Percentiles rank a stretch among this genome's conserved stretches.
Evolutionary conservation across 2,329 filamentous ascomycete genomes (phyloP).

Genomic region (Phyllosticta citribraziliensis): DNA sequence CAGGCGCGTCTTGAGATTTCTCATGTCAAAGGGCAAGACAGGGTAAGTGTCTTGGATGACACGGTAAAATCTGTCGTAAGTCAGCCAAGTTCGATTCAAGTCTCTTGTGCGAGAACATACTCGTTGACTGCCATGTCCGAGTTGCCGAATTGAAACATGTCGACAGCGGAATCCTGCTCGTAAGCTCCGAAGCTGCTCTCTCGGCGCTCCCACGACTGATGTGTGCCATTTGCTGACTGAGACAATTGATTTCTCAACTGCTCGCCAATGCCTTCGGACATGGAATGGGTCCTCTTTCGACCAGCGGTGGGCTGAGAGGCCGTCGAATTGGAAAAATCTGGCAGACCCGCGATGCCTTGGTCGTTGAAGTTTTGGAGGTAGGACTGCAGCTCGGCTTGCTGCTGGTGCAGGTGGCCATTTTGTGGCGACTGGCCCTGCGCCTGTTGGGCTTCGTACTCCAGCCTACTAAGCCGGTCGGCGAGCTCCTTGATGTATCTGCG

Average conservation of each 20-base stretch:
- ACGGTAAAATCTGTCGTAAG: constrained; percentile 22
- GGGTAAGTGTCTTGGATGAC: constrained; percentile 27
- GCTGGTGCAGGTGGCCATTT: constrained; percentile 1
- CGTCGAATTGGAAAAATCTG: constrained; percentile 18
- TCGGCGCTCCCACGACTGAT: constrained; percentile 20
- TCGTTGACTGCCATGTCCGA: constrained; percentile 10
- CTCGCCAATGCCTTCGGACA: constrained; percentile 27
- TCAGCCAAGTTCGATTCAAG: constrained; percentile 11
- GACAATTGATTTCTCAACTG: constrained; percentile 17
- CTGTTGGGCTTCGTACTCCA: constrained; percentile 17
- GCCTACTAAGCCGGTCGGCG: constrained; percentile 28
- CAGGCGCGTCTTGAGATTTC: constrained; percentile 22
- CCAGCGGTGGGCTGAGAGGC: constrained; percentile 20
- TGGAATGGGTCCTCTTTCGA: constrained; percentile 28
- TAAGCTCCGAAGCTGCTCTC: constrained; percentile 1
- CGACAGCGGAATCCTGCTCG: constrained; percentile 14
- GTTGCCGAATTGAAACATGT: constrained; percentile 22
- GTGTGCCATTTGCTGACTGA: constrained; percentile 13
- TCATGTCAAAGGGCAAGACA: constrained; percentile 23
- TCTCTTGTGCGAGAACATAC: not conserved
- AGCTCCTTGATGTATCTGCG: constrained; percentile 32
- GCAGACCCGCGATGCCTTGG: constrained; percentile 16
- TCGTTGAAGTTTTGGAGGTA: constrained; percentile 17
- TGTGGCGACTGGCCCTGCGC: constrained; percentile 6
- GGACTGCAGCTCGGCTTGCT: constrained; percentile 6